Conservation (phyloP, 345 rosid species). For the Abelmoschus esculentus region DNA sequence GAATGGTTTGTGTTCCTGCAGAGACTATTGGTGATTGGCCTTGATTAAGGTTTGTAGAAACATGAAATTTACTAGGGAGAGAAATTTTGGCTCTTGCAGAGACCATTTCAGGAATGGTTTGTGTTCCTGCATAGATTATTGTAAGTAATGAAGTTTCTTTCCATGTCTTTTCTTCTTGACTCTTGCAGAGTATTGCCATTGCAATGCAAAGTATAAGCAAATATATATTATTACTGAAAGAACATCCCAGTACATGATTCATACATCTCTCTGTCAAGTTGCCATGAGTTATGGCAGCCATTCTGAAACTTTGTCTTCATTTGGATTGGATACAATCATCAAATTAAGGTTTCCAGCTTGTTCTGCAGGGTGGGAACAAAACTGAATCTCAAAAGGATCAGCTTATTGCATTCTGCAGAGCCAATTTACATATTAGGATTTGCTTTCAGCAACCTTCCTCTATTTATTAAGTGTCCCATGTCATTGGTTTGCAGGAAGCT, state of each 20-base stretch:
- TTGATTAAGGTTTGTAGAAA: not conserved
- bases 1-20: conserved; percentile 29
- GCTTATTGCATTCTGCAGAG: conserved; percentile 15
- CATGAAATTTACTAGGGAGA: not conserved
- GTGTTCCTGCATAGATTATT: too few species aligned
- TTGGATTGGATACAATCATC: not conserved
- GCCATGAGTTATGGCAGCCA: not conserved
- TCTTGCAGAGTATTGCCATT: not conserved
- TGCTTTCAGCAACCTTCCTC: conserved; percentile 12
- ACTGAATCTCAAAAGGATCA: not conserved
- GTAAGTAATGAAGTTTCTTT: too few species aligned
- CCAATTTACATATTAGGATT: too few species aligned
- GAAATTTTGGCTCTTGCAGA: not conserved
- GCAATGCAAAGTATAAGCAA: not conserved
- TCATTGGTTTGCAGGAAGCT: conserved; percentile 9
- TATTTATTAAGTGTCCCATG: conserved; percentile 23
- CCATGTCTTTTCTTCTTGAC: too few species aligned
- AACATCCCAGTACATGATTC: not conserved
- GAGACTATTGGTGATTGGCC: conserved; percentile 33
- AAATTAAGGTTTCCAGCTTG: not conserved
- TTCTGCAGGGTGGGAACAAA: not conserved
- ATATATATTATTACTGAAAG: not conserved
- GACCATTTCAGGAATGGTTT: too few species aligned
- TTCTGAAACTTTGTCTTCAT: not conserved
- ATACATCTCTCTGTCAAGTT: not conserved